These are phyloP conservation scores for Lasiodiplodia citricola DNA, from an alignment of 2,329 filamentous ascomycete genomes.

Conservation along the genomic window DNA sequence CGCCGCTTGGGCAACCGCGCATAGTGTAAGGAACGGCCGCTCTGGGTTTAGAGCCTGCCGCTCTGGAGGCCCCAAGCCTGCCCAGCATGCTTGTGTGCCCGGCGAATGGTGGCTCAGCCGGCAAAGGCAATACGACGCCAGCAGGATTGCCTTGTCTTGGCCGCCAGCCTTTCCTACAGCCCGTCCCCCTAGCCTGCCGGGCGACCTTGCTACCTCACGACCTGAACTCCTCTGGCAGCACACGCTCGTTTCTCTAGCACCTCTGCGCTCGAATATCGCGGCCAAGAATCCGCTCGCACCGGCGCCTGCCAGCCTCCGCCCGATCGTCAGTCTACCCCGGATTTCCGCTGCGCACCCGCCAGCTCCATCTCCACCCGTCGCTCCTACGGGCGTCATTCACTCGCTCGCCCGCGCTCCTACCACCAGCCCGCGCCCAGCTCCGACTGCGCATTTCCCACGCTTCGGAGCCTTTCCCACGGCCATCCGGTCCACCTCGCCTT, in stretches of 20 bases:
- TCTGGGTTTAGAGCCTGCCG: neutral
- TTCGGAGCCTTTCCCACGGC: neutral
- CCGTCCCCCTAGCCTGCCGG: slow-evolving; percentile 12
- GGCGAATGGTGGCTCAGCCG: slow-evolving; percentile 19
- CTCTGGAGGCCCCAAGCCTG: slow-evolving; percentile 5
- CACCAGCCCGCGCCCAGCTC: slow-evolving; percentile 7
- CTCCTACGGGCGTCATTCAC: slow-evolving; percentile 12
- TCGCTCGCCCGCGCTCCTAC: slow-evolving; percentile 24
- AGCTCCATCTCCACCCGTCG: slow-evolving; percentile 21
- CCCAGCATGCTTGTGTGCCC: slow-evolving; percentile 15
- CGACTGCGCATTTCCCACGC: neutral
- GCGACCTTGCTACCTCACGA: slow-evolving; percentile 18
- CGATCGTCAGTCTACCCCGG: slow-evolving; percentile 21
- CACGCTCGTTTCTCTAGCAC: slow-evolving; percentile 11
- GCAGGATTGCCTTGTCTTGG: slow-evolving; percentile 16
- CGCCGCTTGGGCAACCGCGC: neutral
- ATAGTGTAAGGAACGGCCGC: neutral
- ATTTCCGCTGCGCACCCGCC: slow-evolving; percentile 26
- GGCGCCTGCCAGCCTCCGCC: slow-evolving; percentile 6
- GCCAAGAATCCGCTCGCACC: neutral
- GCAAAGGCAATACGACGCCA: slow-evolving; percentile 11
- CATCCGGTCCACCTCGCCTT: neutral
- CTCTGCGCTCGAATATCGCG: neutral
- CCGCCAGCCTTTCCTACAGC: neutral
- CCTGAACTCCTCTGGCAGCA: slow-evolving; percentile 1